Evolutionary conservation across 1,284 basidiomycete species (phyloP).

Genomic region (Ustilago hordei): DNA sequence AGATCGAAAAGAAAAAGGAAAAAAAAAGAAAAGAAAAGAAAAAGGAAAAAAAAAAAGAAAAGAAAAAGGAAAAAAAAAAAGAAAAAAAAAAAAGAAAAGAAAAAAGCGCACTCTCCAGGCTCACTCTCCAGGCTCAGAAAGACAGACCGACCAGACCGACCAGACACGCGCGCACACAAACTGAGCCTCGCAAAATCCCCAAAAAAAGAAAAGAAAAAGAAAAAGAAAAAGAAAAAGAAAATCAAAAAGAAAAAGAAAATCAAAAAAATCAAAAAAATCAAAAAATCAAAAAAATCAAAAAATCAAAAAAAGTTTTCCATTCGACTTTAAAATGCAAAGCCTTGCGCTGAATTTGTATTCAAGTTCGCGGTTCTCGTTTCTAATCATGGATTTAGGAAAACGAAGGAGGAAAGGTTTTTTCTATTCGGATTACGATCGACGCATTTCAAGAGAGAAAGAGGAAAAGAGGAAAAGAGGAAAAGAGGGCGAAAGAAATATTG

Average conservation of each 20-base stretch:
- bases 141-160: background rate
- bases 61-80: slow-evolving; percentile 8
- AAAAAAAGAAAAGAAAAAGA: slow-evolving; percentile 4
- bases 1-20: background rate
- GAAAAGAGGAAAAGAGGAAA: no score
- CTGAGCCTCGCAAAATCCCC: background rate
- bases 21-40: slow-evolving; percentile 1
- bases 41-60: slow-evolving; percentile 4
- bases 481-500: no score
- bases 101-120: no score
- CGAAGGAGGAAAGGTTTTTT: no score
- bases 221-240: background rate
- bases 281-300: no score
- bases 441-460: no score
- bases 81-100: background rate
- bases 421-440: background rate
- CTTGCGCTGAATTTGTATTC: background rate
- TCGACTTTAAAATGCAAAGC: background rate
- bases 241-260: slow-evolving; percentile 21
- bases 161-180: background rate
- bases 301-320: slow-evolving; percentile 35
- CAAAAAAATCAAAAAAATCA: no score
- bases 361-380: background rate
- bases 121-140: background rate
- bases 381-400: background rate